Evolutionary conservation across 345 rosid species (phyloP).

Genomic region (Brassica incana): DNA sequence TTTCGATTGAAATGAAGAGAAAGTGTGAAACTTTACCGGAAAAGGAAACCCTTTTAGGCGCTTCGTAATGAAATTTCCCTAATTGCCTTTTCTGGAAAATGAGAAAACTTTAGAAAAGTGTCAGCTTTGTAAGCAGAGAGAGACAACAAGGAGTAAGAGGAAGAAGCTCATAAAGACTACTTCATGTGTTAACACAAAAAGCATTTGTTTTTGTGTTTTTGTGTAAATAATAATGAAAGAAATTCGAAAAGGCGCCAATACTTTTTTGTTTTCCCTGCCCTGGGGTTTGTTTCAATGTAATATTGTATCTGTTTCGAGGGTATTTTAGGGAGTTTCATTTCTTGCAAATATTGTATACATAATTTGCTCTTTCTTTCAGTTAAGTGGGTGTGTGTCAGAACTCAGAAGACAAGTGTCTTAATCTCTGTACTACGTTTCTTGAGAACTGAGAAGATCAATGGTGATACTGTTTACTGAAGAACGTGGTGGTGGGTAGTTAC

Average conservation of each 20-base stretch:
- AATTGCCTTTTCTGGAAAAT: constrained; percentile 12
- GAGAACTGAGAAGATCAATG: neutral
- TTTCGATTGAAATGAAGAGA: neutral
- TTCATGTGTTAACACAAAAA: neutral
- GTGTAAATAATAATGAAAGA: neutral
- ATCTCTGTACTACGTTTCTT: neutral
- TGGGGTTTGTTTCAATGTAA: neutral
- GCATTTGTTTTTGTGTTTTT: neutral
- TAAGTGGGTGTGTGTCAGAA: neutral
- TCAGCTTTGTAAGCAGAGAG: neutral
- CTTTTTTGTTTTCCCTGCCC: neutral
- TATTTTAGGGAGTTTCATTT: neutral
- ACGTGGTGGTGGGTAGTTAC: neutral
- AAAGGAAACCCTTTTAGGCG: constrained; percentile 24
- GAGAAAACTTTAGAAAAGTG: neutral
- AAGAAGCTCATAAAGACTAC: constrained; percentile 13
- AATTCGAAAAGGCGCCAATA: constrained; percentile 38
- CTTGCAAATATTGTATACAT: neutral
- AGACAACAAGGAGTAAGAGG: neutral
- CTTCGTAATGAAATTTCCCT: neutral
- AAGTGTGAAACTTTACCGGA: constrained; percentile 22
- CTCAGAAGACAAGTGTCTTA: neutral
- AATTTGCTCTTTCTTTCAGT: neutral
- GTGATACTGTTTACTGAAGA: neutral
- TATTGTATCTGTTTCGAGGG: neutral